Evolutionary conservation across 306 rosid species (phyloP), one percentile per base, ranked within the genome.

Genomic region (Quercus parvula): DNA sequence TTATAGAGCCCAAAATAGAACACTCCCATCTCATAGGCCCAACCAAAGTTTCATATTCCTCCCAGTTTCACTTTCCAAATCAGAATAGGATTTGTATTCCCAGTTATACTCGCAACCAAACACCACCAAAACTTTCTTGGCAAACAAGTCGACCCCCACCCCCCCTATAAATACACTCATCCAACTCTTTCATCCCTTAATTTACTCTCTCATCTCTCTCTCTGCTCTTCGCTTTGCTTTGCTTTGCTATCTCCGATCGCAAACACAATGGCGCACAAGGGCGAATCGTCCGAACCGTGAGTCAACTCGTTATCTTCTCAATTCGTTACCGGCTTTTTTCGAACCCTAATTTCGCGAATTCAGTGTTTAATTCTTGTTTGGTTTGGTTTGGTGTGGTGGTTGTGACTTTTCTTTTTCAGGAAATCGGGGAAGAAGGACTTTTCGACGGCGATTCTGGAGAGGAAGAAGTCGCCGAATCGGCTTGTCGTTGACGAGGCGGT

Each of bases 241-340:
- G 44, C 44, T 38, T 38, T 8, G 6, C 14, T 28, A 14, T 54
- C 15, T 62, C 69, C 52, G 62, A 22, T 76, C 61, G 41, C 1
- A 14, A 14, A 13, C 3, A 24, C 74, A 22, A 89, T 89, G 91
- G 73, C 91, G 22, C 80, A 83, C 68, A 81, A 30, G 73, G 80
- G 84, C 46, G 91, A 89, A 85, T 85, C 88, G 15, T 89, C 93
- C 2, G 88, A 83, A 55, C 31, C 89, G 93, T 89, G 78, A 85
- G 91, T 85, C 70, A 22, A 66, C 69, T 71, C 46, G 17, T 61
- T n/a, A 12, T 19, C 18, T 2, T 27, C 24, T 70, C 44, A 64
- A 64, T 64, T 64, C 31, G 17, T 2, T 64, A n/a, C 18, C 1
- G 1, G 11, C 19, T 30, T 62, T 41, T 71, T n/a, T 17, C 7